Percentiles rank a stretch among this genome's conserved stretches.
These are phyloP conservation scores for Niebla homalea DNA, from an alignment of 495 filamentous ascomycete genomes.

Conservation along the genomic window DNA sequence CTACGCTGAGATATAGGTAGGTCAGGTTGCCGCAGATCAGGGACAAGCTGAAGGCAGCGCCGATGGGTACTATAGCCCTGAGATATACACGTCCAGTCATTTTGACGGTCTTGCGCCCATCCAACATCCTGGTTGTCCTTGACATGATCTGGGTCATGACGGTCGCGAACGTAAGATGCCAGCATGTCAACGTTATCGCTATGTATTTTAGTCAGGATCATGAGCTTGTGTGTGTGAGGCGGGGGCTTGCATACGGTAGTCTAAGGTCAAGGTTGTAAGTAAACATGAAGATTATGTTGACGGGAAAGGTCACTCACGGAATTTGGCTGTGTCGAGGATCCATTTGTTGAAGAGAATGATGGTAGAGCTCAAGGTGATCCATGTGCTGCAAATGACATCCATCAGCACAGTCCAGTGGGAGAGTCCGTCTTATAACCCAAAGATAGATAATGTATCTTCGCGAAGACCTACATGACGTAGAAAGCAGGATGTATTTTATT, in stretches of 20 bases:
- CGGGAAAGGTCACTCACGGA: slow-evolving; percentile 48
- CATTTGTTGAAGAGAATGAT: slow-evolving; percentile 99
- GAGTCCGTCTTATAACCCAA: too few relatives aligned
- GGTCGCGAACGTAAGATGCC: slow-evolving; percentile 65
- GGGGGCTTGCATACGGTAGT: slow-evolving; percentile 14
- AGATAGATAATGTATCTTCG: not conserved
- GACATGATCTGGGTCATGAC: slow-evolving; percentile 60
- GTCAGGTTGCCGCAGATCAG: slow-evolving; percentile 62
- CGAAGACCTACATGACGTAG: slow-evolving; percentile 65
- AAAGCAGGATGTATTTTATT: slow-evolving; percentile 64
- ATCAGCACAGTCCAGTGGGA: slow-evolving; percentile 15
- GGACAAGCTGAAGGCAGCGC: slow-evolving; percentile 55
- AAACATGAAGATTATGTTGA: not conserved
- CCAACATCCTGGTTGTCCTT: slow-evolving; percentile 51
- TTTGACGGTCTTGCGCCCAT: slow-evolving; percentile 51
- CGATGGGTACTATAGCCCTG: slow-evolving; percentile 62
- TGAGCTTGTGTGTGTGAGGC: not conserved
- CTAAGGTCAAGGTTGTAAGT: slow-evolving; percentile 7
- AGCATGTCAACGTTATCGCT: slow-evolving; percentile 59
- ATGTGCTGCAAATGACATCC: slow-evolving; percentile 42
- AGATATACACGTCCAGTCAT: slow-evolving; percentile 59
- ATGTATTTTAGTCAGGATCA: not conserved
- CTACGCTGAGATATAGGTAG: slow-evolving; percentile 62
- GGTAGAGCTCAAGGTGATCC: slow-evolving; percentile 83
- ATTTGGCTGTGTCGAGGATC: slow-evolving; percentile 71